These are phyloP conservation scores for Aquanectria penicillioides DNA, from an alignment of 2,329 filamentous ascomycete genomes.

Conservation along the genomic window DNA sequence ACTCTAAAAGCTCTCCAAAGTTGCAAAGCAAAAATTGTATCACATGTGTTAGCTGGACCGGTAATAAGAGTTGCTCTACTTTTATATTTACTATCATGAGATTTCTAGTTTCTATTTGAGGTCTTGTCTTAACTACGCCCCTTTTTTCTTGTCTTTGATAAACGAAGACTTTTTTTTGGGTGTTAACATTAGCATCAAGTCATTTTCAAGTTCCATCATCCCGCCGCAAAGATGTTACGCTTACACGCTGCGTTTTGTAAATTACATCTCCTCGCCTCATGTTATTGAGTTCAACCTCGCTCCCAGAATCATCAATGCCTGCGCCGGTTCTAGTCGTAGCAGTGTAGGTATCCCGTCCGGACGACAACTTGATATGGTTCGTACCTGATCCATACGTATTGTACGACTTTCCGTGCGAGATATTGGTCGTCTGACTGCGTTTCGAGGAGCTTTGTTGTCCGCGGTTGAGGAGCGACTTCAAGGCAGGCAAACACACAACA, in stretches of 20 bases:
- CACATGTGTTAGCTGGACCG: neutral
- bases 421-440: conserved; percentile 21
- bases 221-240: conserved; percentile 30
- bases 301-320: conserved; percentile 33
- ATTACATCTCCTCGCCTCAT: conserved; percentile 25
- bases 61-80: neutral
- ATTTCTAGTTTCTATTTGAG: neutral
- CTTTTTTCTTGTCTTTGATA: neutral
- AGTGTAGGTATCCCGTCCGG: conserved; percentile 24
- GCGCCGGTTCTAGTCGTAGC: neutral
- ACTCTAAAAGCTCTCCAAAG: too few relatives aligned
- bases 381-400: conserved; percentile 2
- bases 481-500: conserved; percentile 31
- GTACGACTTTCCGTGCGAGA: conserved; percentile 27
- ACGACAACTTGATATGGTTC: conserved; percentile 34
- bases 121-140: neutral
- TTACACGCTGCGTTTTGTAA: conserved; percentile 36
- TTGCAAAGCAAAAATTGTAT: neutral
- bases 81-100: neutral
- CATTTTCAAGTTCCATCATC: conserved; percentile 10
- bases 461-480: conserved; percentile 33
- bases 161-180: neutral
- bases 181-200: neutral
- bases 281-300: conserved; percentile 36
- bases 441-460: conserved; percentile 29